Evolutionary conservation across 257 asterid genomes (phyloP), one percentile per base, ranked within the genome.

Genomic region (Scutellaria barbata): DNA sequence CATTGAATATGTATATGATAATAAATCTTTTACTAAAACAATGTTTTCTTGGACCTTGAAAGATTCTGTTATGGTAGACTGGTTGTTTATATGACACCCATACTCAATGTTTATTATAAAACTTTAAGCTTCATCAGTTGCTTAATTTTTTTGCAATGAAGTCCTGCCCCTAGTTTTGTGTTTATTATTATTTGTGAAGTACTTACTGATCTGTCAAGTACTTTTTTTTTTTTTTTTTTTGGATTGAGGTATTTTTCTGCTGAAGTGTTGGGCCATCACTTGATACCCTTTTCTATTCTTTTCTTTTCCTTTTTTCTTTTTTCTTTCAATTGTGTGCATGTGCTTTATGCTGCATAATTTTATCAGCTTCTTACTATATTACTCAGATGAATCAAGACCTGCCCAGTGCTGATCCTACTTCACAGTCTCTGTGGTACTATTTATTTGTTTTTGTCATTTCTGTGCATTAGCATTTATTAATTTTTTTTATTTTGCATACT

Each of bases 321-420:
- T 48, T n/a, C 16, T 66, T 61, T 35, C 43, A 61, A 7, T 20
- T 54, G 47, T 35, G 22, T 60, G 25, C 18, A 16, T 17, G 39
- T 56, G 54, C 65, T 40, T 58, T 43, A 59, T 73, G 37, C 18
- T 71, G 50, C 52, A 8, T 64, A 63, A 47, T 17, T 17, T 41
- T 42, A 35, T 13, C 47, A 55, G 4, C 48, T 62, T 63, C 33
- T 50, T 5, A 68, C 57, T 69, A 39, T 63, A 39, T 72, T 65
- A 61, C 67, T 25, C 90, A 90, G 97, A 81, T 87, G 89, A 89
- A 86, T 71, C 73, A 80, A 68, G 77, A 72, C 39, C 40, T 63
- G 42, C 63, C 80, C 41, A 62, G 20, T 52, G 54, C 52, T 30
- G 82, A 67, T 63, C 77, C 58, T 67, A 76, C 68, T 62, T 48